A percentile compares a stretch with the other conserved stretches of the same genome.
Conservation (phyloP, 139 green algal species). For the Tetradesmus lagerheimii region DNA sequence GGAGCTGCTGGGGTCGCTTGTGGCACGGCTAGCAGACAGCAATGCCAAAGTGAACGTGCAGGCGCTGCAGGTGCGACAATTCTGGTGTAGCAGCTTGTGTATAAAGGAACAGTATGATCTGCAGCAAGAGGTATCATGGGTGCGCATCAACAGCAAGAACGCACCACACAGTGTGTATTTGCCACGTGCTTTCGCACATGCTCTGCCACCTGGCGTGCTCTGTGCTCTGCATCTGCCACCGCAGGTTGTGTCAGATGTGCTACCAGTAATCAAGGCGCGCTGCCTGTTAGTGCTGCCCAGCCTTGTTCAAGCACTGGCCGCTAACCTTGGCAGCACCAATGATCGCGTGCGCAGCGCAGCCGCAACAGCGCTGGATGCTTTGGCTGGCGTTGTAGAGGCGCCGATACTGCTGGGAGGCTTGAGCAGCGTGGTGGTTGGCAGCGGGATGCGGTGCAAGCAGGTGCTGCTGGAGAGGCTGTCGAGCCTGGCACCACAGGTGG, state of each 20-base stretch:
- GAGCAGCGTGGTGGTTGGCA: conserved; percentile 22
- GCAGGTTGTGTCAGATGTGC: conserved; percentile 45
- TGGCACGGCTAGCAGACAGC: conserved; percentile 58
- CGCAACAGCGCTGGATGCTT: conserved; percentile 48
- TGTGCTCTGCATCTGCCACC: not conserved
- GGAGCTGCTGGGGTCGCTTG: conserved; percentile 39
- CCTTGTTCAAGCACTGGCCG: conserved; percentile 68
- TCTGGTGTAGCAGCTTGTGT: not conserved
- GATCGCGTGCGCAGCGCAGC: conserved; percentile 63
- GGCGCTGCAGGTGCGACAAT: conserved; percentile 53
- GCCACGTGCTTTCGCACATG: too few species aligned
- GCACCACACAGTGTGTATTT: too few species aligned
- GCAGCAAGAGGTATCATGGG: too few species aligned
- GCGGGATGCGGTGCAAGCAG: conserved; percentile 47
- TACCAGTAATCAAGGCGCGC: not conserved
- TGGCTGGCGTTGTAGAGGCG: conserved; percentile 52
- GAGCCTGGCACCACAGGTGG: conserved; percentile 37
- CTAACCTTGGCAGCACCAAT: conserved; percentile 65
- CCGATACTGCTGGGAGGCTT: conserved; percentile 61
- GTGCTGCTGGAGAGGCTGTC: too few species aligned
- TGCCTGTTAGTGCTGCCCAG: conserved; percentile 60
- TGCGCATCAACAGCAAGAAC: too few species aligned
- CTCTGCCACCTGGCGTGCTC: too few species aligned
- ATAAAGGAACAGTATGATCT: too few species aligned
- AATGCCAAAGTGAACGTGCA: conserved; percentile 72